Percentiles rank a stretch among this genome's conserved stretches.
Evolutionary conservation across 176 grass and related monocot species (phyloP).

Genomic region (Musa acuminata): DNA sequence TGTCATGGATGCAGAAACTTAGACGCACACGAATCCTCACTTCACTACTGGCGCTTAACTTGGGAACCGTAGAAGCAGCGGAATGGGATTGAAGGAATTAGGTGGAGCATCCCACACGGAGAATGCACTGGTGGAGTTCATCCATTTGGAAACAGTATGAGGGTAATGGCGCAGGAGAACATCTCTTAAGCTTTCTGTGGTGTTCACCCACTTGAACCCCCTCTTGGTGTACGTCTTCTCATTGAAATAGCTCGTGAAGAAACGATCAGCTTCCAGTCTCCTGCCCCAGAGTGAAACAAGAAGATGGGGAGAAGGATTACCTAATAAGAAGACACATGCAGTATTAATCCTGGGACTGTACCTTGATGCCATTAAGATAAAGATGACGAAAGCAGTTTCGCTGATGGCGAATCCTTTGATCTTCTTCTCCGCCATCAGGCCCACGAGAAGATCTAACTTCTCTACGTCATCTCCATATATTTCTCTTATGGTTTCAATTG

Average conservation of each 20-base stretch:
- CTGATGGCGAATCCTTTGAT: constrained; percentile 62
- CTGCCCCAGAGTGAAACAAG: constrained; percentile 20
- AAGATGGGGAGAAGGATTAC: constrained; percentile 10
- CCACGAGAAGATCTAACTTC: constrained; percentile 58
- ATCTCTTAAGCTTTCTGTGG: constrained; percentile 44
- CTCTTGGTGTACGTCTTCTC: constrained; percentile 52
- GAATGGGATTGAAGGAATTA: constrained; percentile 14
- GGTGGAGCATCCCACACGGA: constrained; percentile 28
- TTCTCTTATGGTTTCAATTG: constrained; percentile 27
- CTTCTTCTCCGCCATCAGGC: constrained; percentile 60
- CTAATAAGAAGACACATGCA: neutral
- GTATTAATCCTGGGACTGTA: constrained; percentile 18
- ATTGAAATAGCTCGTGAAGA: constrained; percentile 52
- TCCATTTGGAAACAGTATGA: constrained; percentile 31
- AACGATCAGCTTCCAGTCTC: constrained; percentile 54
- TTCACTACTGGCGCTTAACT: neutral
- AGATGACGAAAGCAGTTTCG: constrained; percentile 56
- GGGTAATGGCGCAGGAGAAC: constrained; percentile 45
- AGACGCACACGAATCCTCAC: too few species aligned
- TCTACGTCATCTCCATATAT: constrained; percentile 51
- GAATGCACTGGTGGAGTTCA: constrained; percentile 58
- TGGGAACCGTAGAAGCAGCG: constrained; percentile 6
- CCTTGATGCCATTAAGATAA: constrained; percentile 52
- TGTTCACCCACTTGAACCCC: constrained; percentile 42
- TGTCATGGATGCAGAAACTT: too few species aligned